Conservation (phyloP, 2,329 filamentous ascomycete genomes). For the Xylariaceae sp. region DNA sequence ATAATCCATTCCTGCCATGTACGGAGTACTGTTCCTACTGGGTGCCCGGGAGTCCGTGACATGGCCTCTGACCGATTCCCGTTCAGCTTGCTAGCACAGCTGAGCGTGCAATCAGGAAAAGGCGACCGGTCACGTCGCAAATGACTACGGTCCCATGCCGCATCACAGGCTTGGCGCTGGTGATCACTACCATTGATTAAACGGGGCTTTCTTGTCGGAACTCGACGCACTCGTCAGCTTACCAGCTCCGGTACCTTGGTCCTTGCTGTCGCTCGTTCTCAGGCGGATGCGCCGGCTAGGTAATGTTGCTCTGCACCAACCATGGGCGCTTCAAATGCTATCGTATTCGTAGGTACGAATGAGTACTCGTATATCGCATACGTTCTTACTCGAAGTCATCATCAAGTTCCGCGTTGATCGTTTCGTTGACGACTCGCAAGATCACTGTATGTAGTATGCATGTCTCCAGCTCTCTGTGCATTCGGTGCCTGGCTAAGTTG, state of each 20-base stretch:
- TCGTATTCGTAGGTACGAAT: no score
- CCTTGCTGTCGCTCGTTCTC: background rate
- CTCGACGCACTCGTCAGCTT: background rate
- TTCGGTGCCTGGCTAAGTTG: background rate
- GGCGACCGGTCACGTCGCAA: background rate
- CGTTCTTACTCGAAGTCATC: no score
- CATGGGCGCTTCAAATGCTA: background rate
- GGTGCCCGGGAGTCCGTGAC: background rate
- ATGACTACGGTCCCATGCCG: background rate
- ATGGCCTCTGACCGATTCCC: background rate
- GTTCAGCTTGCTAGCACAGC: background rate
- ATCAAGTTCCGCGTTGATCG: no score
- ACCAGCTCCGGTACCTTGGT: background rate
- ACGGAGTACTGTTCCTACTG: background rate
- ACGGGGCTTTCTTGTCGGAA: background rate
- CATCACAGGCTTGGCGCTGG: background rate
- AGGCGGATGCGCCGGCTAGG: background rate
- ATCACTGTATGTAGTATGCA: no score
- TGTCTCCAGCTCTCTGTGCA: background rate
- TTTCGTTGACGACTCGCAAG: no score
- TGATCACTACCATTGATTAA: background rate
- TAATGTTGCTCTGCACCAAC: background rate
- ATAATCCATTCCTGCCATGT: no score
- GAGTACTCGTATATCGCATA: no score
- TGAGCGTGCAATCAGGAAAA: background rate